Base-by-base conservation (phyloP, 1,284 basidiomycete genomes). In the Gomphus sp. region DNA sequence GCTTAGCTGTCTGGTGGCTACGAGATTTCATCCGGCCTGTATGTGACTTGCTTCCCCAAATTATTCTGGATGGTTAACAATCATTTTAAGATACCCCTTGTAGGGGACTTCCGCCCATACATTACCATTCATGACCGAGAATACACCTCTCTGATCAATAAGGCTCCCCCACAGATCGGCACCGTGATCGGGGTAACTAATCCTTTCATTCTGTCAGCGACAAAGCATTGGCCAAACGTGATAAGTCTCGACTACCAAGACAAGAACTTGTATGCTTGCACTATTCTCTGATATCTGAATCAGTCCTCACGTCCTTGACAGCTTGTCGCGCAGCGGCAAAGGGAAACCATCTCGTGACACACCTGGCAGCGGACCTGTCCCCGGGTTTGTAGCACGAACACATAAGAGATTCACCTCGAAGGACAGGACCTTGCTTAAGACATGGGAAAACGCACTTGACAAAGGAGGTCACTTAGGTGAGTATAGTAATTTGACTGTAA, bases 51-150 rank as follows among this genome's bases (percentile, higher is more conserved):
- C n/a, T 37, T 60, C n/a, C 1, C 39, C 14, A n/a, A 34, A 64
- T 5, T 48, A 47, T 55, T 51, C 16, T 8, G 14, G 7, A 45
- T 33, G 68, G 66, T 10, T 64, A 12, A 43, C 14, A 36, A 37
- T 33, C 10, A 36, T 48, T 25, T 18, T 12, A 63, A 92, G 87
- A 85, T 98, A 33, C 92, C 93, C 0, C 78, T 91, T 18, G 84
- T 87, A 0, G 85, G 85, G 2, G 95, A 98, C 68, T 85, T 93
- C 66, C 80, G 95, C 8, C 96, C 95, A 0, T 98, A 96, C 70
- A 91, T 98, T 65, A 97, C 94, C 16, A 94, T 98, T 62, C 95
- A 98, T 69, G 96, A 98, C 66, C 82, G 81, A 44, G 94, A 98
- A 65, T 88, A 93, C 65, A 68, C 80, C 0, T 67, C 79, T 0